Evolutionary conservation across 495 filamentous ascomycete genomes (phyloP), one percentile per base, ranked within the genome.

Genomic region (Annulohypoxylon stygium): DNA sequence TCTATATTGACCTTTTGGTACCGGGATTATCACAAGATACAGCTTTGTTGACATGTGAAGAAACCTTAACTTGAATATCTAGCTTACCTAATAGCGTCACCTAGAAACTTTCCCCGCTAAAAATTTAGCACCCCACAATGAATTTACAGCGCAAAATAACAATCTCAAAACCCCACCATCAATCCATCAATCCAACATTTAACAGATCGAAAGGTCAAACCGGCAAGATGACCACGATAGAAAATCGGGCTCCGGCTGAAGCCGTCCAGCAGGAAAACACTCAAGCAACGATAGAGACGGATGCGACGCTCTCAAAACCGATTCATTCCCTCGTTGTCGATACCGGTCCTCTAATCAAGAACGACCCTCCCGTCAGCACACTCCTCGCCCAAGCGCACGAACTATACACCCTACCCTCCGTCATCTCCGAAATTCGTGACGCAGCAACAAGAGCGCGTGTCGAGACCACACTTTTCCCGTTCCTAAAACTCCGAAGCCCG

Each of bases 341-440:
- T 80, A 89, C 96, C 26, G 94, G 94, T 55, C 94, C 95, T 1
- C 91, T 99, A 67, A 90, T 99, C 65, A 93, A 92, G 76, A 97
- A 97, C 82, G 90, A 93, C 71, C 93, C 94, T 50, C 81, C 90
- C 26, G 88, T 95, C 39, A 94, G 92, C 37, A 92, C 90, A 6
- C 85, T 98, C 23, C 83, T 97, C 51, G 83, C 86, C 47, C 89
- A 92, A 77, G 90, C 92, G 41, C 89, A 97, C 70, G 87, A 88
- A 67, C 82, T 99, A 26, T 88, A 94, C 76, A 98, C 94, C 10
- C 91, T 96, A 3, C 94, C 95, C 2, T 90, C 93, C 4, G 92
- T 99, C 25, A 84, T 99, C 23, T 87, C 87, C 33, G 96, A 99
- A 82, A 97, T 98, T 75, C 89, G 87, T 73, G 96, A 99, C 82